A percentile compares a stretch with the other conserved stretches of the same genome.
phyloP scores from a whole-genome alignment of 495 filamentous ascomycete species.

The Tetracladium marchalianum region DNA sequence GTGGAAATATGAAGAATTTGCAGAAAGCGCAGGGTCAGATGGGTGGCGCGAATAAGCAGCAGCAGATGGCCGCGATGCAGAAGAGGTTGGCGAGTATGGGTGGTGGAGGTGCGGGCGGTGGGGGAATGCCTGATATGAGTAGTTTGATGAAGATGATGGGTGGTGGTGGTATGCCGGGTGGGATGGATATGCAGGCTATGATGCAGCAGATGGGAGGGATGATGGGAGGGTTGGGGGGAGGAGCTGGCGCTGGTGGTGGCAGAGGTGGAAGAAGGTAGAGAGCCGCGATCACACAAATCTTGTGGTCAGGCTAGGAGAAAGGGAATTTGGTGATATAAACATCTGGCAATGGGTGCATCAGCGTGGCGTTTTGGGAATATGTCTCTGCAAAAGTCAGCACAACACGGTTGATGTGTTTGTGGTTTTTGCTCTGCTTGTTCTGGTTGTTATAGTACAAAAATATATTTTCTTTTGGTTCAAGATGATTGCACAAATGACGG shows the following conservation, averaged over 20 bases:
- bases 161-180: conserved; percentile 44
- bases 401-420: too few relatives aligned
- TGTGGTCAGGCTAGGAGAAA: background rate
- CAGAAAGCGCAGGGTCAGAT: conserved; percentile 84
- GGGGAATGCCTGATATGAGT: conserved; percentile 69
- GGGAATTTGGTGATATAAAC: too few relatives aligned
- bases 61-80: conserved; percentile 97
- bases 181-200: conserved; percentile 75
- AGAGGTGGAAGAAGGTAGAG: conserved; percentile 18
- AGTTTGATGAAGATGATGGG: conserved; percentile 81
- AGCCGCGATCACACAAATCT: background rate
- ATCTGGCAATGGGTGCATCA: too few relatives aligned
- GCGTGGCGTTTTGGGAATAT: too few relatives aligned
- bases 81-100: conserved; percentile 90
- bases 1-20: conserved; percentile 93
- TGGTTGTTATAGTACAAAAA: too few relatives aligned
- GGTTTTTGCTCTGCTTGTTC: too few relatives aligned
- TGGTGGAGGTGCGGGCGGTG: conserved; percentile 44
- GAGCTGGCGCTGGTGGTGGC: conserved; percentile 20
- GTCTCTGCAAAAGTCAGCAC: too few relatives aligned
- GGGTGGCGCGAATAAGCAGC: conserved; percentile 74
- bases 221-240: conserved; percentile 46
- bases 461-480: too few relatives aligned
- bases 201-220: conserved; percentile 74
- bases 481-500: too few relatives aligned